phyloP scores from a whole-genome alignment of 139 green algal species.

The Chlorella sp. region DNA sequence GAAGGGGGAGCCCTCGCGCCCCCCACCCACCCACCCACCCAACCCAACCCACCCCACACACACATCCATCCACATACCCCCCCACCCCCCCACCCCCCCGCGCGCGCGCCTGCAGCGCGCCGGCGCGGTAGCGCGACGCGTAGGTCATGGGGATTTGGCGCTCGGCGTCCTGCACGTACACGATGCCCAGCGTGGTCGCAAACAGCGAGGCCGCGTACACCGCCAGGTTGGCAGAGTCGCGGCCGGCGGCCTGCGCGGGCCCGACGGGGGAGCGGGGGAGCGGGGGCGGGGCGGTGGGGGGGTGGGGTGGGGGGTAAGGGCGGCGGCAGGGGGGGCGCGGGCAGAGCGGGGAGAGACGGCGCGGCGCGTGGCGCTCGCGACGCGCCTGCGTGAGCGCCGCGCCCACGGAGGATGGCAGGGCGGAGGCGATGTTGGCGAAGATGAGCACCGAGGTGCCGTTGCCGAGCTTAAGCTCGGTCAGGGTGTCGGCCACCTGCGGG shows the following conservation, averaged over 20 bases:
- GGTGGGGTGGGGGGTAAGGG: no score
- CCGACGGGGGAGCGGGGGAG: not conserved
- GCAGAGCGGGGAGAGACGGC: not conserved
- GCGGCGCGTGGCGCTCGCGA: not conserved
- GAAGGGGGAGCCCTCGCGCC: no score
- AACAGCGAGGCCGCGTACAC: constrained; percentile 87
- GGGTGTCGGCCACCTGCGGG: constrained; percentile 75
- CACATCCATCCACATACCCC: no score
- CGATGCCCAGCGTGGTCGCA: constrained; percentile 92
- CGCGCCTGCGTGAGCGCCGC: constrained; percentile 57
- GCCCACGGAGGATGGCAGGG: constrained; percentile 82
- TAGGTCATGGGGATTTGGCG: constrained; percentile 99
- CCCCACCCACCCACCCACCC: no score
- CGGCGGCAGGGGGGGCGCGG: not conserved
- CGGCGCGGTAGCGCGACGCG: constrained; percentile 68
- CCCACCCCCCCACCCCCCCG: no score
- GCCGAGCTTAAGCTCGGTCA: constrained; percentile 95
- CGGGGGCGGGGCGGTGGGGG: not conserved
- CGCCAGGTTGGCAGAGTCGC: constrained; percentile 57
- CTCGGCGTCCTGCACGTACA: constrained; percentile 98
- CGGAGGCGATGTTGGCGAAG: constrained; percentile 95
- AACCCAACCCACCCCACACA: no score
- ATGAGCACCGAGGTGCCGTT: constrained; percentile 99
- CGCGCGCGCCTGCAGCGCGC: constrained; percentile 70
- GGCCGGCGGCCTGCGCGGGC: not conserved